Base-by-base conservation (phyloP, 108 stramenopile genomes). In the Nitzschia sp. region DNA sequence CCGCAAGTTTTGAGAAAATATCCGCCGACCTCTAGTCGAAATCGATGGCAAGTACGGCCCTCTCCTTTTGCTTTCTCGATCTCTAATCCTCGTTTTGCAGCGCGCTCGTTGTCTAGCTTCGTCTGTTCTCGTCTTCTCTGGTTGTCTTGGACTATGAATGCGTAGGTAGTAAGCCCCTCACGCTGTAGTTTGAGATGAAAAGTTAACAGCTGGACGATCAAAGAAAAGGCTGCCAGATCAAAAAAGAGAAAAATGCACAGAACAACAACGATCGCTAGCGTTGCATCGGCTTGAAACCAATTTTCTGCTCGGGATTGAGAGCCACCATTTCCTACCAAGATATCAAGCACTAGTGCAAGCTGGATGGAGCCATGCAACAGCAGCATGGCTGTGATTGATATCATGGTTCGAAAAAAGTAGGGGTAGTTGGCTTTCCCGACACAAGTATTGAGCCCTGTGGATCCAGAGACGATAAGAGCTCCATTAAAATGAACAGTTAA, bases 361-460 rank as follows among this genome's bases (percentile, higher is more conserved):
- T 55, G 64, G 21, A 73, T 61, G 54, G 60, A 66, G 22, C 59
- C n/a, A 63, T 77, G 76, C 9, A 69, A 29, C 0, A 71, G 9
- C 26, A 84, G 54, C 70, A 90, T 77, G 4, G 27, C n/a, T 8
- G 72, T 77, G 57, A 88, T 78, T 33, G 67, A 70, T 19, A 78
- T 60, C 58, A 97, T 82, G 19, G 84, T 75, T 48, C 66, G 36
- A 64, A 84, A 88, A 73, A 97, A 97, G 31, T 73, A 80, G 16
- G 63, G 44, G 62, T 97, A 97, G 65, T 97, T 97, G 52, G 67
- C 73, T 54, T 70, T 66, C 15, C 93, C 96, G 17, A 94, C 77
- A 66, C 93, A 95, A 9, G 92, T 95, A 48, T 97, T 96, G 63
- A 97, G 89, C 95, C 95, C 80, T 80, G 63, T 45, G 44, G 21